phyloP scores from a whole-genome alignment of 2,329 filamentous ascomycete genomes.

The Mycosphaerella arachidis region DNA sequence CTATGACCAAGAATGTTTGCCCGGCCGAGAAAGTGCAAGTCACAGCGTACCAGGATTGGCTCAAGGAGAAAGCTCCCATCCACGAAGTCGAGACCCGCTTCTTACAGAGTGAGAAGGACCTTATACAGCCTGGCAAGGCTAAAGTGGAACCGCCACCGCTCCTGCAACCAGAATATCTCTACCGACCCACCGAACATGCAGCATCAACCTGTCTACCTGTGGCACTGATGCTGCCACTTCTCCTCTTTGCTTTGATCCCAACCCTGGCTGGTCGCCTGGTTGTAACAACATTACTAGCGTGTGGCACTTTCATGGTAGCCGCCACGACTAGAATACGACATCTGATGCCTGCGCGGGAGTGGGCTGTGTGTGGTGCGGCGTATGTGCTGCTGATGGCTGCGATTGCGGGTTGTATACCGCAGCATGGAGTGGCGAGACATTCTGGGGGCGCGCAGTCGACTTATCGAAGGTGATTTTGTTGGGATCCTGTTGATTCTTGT shows the following conservation, averaged over 20 bases:
- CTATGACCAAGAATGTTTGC: conserved; percentile 48
- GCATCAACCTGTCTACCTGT: conserved; percentile 33
- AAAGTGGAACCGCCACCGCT: neutral
- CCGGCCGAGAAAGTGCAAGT: conserved; percentile 51
- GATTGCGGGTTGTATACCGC: conserved; percentile 25
- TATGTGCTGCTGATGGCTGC: conserved; percentile 41
- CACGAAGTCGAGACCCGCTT: conserved; percentile 58
- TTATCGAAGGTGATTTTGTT: neutral
- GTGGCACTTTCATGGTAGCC: conserved; percentile 33
- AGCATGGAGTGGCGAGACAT: neutral
- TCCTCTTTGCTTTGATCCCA: conserved; percentile 42
- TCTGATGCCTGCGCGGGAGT: conserved; percentile 37
- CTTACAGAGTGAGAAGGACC: conserved; percentile 51
- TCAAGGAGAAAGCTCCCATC: conserved; percentile 52
- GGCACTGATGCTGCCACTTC: conserved; percentile 38
- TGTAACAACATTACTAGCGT: conserved; percentile 37
- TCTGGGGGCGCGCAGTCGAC: neutral
- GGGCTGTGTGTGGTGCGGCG: conserved; percentile 36
- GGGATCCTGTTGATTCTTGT: no score
- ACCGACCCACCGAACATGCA: conserved; percentile 3
- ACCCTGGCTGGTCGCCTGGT: conserved; percentile 39
- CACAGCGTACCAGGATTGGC: conserved; percentile 52
- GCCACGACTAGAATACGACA: conserved; percentile 32
- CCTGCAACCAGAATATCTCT: neutral
- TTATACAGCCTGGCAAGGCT: conserved; percentile 40